Conservation (phyloP, 176 grass and related monocot genomes). For the Carex scoparia region DNA sequence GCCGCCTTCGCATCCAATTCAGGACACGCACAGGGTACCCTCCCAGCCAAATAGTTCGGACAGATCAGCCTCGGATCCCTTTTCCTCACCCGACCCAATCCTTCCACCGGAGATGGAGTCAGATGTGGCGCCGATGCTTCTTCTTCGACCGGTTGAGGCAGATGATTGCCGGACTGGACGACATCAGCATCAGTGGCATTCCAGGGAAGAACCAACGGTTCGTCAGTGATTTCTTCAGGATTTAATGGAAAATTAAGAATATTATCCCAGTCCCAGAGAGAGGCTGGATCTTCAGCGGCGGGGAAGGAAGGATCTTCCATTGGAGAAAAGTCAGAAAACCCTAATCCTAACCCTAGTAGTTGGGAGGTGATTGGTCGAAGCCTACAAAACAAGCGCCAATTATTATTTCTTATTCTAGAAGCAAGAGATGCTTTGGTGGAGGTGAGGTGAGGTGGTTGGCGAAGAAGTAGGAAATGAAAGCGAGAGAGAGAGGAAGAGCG, state of each 20-base stretch:
- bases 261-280: slow-evolving; percentile 67
- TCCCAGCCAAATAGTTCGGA: slow-evolving; percentile 86
- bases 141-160: slow-evolving; percentile 6
- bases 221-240: slow-evolving; percentile 25
- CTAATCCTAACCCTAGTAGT: not conserved
- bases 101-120: not conserved
- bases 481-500: not conserved
- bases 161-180: slow-evolving; percentile 4
- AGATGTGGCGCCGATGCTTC: not conserved
- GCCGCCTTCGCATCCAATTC: slow-evolving; percentile 74
- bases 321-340: not conserved
- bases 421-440: not conserved
- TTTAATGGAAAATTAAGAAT: slow-evolving; percentile 61
- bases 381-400: not conserved
- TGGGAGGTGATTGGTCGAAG: not conserved
- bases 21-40: slow-evolving; percentile 80
- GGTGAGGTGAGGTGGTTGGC: not conserved
- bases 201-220: slow-evolving; percentile 55
- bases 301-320: slow-evolving; percentile 12
- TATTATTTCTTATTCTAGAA: not conserved
- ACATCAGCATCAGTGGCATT: slow-evolving; percentile 3
- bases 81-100: slow-evolving; percentile 55
- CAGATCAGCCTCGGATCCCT: slow-evolving; percentile 82
- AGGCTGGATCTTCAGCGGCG: slow-evolving; percentile 15
- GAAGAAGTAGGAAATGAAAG: not conserved